Percentiles rank a stretch among this genome's conserved stretches.
These are phyloP conservation scores for Hymenoscyphus occultus DNA, from an alignment of 2,329 filamentous ascomycete genomes.

Conservation along the genomic window DNA sequence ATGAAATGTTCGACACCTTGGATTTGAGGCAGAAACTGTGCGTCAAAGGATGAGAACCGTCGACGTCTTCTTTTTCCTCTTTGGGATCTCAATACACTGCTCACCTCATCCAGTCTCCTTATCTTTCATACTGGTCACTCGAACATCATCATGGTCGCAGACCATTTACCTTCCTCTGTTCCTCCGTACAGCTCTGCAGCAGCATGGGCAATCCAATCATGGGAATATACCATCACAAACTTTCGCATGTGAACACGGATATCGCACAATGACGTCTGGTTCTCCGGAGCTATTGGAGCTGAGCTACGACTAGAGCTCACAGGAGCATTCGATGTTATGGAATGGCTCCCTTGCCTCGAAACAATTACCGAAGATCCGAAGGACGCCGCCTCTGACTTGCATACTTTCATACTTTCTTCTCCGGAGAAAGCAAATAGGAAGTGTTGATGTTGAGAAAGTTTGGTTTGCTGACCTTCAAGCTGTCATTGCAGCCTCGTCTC, in stretches of 20 bases:
- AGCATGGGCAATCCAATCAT: neutral
- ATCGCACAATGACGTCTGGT: neutral
- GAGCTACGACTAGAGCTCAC: no score
- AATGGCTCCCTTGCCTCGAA: neutral
- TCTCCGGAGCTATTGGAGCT: no score
- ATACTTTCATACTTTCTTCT: neutral
- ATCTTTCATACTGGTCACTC: no score
- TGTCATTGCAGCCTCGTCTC: no score
- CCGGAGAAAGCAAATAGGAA: no score
- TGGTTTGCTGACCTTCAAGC: no score
- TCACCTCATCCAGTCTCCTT: no score
- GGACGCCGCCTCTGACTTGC: neutral
- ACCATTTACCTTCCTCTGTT: neutral
- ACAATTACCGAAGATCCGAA: neutral
- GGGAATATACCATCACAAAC: neutral
- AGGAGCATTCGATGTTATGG: neutral
- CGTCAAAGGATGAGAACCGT: neutral
- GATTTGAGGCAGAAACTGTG: neutral
- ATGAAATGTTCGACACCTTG: neutral
- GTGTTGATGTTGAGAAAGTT: no score
- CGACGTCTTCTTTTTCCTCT: neutral
- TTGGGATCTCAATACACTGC: neutral
- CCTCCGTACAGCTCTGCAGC: neutral
- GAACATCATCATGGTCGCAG: neutral
- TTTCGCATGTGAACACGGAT: neutral